Evolutionary conservation across 768 basidiomycete genomes (phyloP).

Genomic region (Fomitopsis serialis): DNA sequence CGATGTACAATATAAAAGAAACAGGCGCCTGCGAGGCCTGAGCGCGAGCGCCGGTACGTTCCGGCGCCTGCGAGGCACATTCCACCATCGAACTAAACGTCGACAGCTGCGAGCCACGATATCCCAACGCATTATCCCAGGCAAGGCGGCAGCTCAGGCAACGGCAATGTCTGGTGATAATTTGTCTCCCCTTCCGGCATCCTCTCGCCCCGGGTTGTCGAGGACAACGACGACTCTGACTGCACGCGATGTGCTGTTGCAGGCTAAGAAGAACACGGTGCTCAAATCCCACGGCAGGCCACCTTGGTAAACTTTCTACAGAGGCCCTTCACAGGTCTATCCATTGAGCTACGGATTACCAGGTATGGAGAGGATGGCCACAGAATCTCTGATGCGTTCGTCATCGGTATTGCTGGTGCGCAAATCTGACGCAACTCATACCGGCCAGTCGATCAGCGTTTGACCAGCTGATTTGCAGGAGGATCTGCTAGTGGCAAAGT

Average conservation of each 20-base stretch:
- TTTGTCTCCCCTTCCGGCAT: not conserved
- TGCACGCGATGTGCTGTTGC: conserved; percentile 14
- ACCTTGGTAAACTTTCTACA: conserved; percentile 53
- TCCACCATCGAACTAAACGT: too few species aligned
- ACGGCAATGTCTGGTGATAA: not conserved
- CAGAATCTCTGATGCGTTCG: conserved; percentile 70
- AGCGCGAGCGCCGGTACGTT: too few species aligned
- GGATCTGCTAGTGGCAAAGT: conserved; percentile 90
- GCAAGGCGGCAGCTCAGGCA: too few species aligned
- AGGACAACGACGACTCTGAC: conserved; percentile 7
- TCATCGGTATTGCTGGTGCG: conserved; percentile 78
- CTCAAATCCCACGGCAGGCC: conserved; percentile 82
- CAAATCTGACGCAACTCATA: not conserved
- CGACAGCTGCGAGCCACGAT: too few species aligned
- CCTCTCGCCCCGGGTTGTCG: conserved; percentile 4
- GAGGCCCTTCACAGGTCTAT: conserved; percentile 3
- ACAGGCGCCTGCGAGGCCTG: too few species aligned
- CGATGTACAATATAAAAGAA: too few species aligned
- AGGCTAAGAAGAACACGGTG: conserved; percentile 63
- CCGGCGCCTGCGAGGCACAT: too few species aligned
- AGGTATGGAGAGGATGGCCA: conserved; percentile 81
- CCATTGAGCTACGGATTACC: conserved; percentile 3
- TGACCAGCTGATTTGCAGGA: conserved; percentile 34
- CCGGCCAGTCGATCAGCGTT: not conserved
- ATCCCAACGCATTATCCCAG: too few species aligned